Percentiles rank a stretch among this genome's conserved stretches.
These are phyloP conservation scores for Glycine tomentella DNA, from an alignment of 306 rosid genomes.

Conservation along the genomic window DNA sequence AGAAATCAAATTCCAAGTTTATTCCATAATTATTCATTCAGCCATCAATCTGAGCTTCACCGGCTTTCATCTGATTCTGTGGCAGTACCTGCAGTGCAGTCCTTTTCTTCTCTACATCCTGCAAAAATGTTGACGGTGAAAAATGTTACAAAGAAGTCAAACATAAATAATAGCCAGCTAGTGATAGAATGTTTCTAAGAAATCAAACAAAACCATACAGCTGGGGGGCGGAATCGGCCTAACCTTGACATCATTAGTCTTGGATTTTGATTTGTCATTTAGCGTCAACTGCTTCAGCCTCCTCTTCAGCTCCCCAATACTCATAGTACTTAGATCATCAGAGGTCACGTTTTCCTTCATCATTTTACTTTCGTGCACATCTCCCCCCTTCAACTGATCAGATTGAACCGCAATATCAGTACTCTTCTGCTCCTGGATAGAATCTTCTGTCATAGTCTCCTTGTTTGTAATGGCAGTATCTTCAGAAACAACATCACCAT, in stretches of 20 bases:
- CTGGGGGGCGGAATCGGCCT: too few relatives aligned
- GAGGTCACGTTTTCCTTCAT: background rate
- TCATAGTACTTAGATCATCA: constrained; percentile 1
- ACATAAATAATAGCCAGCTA: background rate
- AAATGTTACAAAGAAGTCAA: constrained; percentile 5
- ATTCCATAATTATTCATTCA: constrained; percentile 18
- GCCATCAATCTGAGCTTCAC: constrained; percentile 39
- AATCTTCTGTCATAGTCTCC: background rate
- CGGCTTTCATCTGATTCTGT: constrained; percentile 55
- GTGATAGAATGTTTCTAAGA: background rate
- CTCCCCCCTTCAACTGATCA: constrained; percentile 41
- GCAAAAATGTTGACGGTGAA: constrained; percentile 23
- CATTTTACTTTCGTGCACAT: too few relatives aligned
- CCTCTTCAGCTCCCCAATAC: constrained; percentile 65
- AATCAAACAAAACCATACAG: background rate
- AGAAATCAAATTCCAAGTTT: constrained; percentile 11
- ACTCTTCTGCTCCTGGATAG: constrained; percentile 23
- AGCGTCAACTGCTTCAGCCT: constrained; percentile 46
- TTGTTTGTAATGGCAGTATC: constrained; percentile 4
- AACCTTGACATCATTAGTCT: too few relatives aligned
- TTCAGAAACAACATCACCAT: background rate
- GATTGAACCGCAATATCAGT: constrained; percentile 32
- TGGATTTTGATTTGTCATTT: constrained; percentile 22
- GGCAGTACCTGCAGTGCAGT: constrained; percentile 73
- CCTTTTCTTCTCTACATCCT: constrained; percentile 63